Evolutionary conservation across 805 yeast genomes (phyloP).

Genomic region (Suhomyces xylopsoci): DNA sequence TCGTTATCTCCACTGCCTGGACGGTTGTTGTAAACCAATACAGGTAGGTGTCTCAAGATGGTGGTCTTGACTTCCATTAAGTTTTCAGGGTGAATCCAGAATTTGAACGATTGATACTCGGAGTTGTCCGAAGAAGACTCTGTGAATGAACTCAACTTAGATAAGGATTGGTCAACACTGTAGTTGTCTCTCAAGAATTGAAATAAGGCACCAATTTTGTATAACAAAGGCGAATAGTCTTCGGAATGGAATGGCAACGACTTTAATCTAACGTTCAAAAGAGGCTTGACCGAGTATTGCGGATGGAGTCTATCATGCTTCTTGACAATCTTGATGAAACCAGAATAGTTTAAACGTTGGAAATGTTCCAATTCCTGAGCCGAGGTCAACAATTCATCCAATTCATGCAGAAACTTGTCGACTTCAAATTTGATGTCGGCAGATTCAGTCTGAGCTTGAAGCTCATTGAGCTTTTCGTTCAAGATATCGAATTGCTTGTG

Average conservation of each 20-base stretch:
- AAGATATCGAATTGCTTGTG: constrained; percentile 63
- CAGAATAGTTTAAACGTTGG: constrained; percentile 89
- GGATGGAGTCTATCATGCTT: constrained; percentile 93
- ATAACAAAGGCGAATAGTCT: constrained; percentile 88
- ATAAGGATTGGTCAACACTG: constrained; percentile 47
- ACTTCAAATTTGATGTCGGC: constrained; percentile 49
- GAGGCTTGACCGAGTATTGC: constrained; percentile 83
- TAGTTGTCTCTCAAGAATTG: constrained; percentile 76
- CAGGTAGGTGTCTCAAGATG: constrained; percentile 89
- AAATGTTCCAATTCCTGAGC: constrained; percentile 89
- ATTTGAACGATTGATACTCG: constrained; percentile 67
- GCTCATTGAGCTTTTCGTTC: constrained; percentile 56
- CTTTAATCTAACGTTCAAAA: constrained; percentile 82
- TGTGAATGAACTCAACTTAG: constrained; percentile 47
- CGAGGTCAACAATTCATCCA: constrained; percentile 70
- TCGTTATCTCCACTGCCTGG: constrained; percentile 43
- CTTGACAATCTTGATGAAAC: constrained; percentile 90
- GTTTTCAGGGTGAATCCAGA: constrained; percentile 97
- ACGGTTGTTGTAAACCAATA: constrained; percentile 62
- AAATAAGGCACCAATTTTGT: constrained; percentile 77
- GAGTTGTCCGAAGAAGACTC: constrained; percentile 28
- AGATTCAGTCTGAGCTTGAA: constrained; percentile 56
- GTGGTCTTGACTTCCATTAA: constrained; percentile 97
- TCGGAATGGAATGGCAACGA: constrained; percentile 90
- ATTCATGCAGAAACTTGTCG: constrained; percentile 55